Evolutionary conservation across 345 rosid genomes (phyloP), one percentile per base, ranked within the genome.

Genomic region (Raphanus sativus): DNA sequence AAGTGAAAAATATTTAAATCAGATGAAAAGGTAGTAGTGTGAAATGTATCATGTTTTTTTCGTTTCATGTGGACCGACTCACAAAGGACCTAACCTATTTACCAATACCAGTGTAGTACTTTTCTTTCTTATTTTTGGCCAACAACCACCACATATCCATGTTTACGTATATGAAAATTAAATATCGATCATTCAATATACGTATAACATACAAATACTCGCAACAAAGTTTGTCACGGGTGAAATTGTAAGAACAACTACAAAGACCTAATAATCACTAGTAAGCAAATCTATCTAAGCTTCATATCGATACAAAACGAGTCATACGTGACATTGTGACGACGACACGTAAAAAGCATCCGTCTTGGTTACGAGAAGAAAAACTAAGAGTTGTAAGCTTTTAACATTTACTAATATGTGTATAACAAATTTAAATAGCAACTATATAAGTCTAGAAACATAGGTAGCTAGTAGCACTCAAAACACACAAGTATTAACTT

Each of bases 221-320:
- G 17, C 17, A 73, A 71, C 74, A 30, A 67, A 69, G 77, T 61
- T 79, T 59, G 74, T 66, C 75, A 79, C 82, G 77, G 77, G 77
- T 50, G 45, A 2, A 28, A 26, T 34, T 58, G 45, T 8, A 21
- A 62, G 40, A 62, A 52, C 48, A 40, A 40, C 25, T 29, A 54
- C 21, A 6, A 13, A 62, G 0, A 69, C 70, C 71, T 63, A 70
- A 55, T 13, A 3, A 63, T 59, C 55, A 56, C 50, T 42, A 42
- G 1, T 42, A 42, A 42, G 13, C n/a, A 42, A 42, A 42, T 11
- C n/a, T 3, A 42, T 42, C 50, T 42, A 42, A 42, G 50, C n/a
- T 42, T 42, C n/a, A 42, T 11, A 42, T 12, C 28, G 10, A 62
- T 42, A 33, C 62, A 42, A 42, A 48, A 48, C 17, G 54, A 48